Base-by-base conservation (phyloP, 2,329 filamentous ascomycete species). In the Fusarium newnesense region DNA sequence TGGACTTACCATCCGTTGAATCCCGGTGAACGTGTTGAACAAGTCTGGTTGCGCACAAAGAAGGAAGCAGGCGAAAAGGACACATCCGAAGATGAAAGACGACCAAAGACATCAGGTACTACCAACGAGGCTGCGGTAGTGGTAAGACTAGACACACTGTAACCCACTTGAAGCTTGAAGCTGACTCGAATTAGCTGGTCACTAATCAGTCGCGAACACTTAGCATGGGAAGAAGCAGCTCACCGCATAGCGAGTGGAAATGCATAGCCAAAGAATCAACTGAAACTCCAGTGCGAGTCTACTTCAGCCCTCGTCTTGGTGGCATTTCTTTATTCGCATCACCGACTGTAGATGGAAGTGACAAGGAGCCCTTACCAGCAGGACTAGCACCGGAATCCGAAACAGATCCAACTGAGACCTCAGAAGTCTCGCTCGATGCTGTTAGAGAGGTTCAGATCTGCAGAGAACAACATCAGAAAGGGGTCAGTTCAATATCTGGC, bases 1-100 rank as follows among this genome's bases (percentile, higher is more conserved):
- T 74, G 71, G 71, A 37, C 30, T 21, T 63, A 69, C 9, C 52
- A 61, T 16, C 47, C 64, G 11, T 26, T 74, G 15, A 47, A 60
- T 13, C 16, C 15, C 2, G 60, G 53, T 24, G 67, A 74, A 34
- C 30, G 26, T 11, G 44, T 74, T 26, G 47, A 64, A 16, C 63
- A 74, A 40, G 37, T 72, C 18, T 74, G 71, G 71, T 26, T 72
- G n/a, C 32, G 57, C 19, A 24, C 36, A 4, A 44, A 8, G 19
- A 46, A 64, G 5, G 34, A 42, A 19, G 8, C 34, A 19, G 34
- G 43, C 16, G 28, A 49, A 4, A 39, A 50, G 30, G 39, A 32
- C 2, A 32, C 24, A 18, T 4, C 43, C 11, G 42, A 24, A 49
- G 18, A 32, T 6, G 18, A 24, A 34, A 34, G n/a, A 3, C 12